Base-by-base conservation (phyloP, 2,329 filamentous ascomycete species). In the Metarhizium humberi region DNA sequence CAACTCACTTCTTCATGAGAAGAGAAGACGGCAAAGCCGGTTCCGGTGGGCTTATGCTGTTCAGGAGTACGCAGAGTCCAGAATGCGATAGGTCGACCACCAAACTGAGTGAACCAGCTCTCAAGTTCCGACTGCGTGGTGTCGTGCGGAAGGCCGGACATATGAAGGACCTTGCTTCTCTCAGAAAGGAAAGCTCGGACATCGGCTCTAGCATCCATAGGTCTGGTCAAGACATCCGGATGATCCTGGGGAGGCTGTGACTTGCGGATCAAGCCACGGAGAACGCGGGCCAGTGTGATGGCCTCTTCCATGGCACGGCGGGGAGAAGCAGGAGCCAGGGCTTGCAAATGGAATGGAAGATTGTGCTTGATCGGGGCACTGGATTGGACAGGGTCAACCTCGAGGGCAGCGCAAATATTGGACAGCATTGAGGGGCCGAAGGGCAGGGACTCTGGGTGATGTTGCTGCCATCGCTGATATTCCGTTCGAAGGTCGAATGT, bases 41-140 rank as follows among this genome's bases (percentile, higher is more conserved):
- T 95, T 47, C 94, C 94, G 10, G 94, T 99, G n/a, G 94, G 94
- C 79, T 99, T 99, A 75, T 97, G 94, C 75, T 97, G 94, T 73
- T 99, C 94, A 3, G 94, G 94, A 14, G 94, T 99, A 59, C 92
- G 88, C 52, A 99, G 81, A 18, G 94, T 99, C 94, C 94, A 99
- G 75, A 99, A 99, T 20, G 94, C 94, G 74, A 99, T 99, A 34
- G 94, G 94, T 47, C 94, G 88, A 51, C 94, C 94, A 60, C 94
- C 94, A 69, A 96, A 99, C 73, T 99, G 94, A 34, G 94, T 99
- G 70, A 97, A 99, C 94, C 94, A 99, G 75, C 92, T 96, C 76
- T 99, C 94, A 29, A 99, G 81, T 75, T 99, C 94, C 3, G 92
- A 97, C 75, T 99, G 94, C 2, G 94, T 99, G 40, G 94, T 99